Percentiles rank a stretch among this genome's conserved stretches.
phyloP scores from a whole-genome alignment of 345 rosid species.

The Passiflora organensis region DNA sequence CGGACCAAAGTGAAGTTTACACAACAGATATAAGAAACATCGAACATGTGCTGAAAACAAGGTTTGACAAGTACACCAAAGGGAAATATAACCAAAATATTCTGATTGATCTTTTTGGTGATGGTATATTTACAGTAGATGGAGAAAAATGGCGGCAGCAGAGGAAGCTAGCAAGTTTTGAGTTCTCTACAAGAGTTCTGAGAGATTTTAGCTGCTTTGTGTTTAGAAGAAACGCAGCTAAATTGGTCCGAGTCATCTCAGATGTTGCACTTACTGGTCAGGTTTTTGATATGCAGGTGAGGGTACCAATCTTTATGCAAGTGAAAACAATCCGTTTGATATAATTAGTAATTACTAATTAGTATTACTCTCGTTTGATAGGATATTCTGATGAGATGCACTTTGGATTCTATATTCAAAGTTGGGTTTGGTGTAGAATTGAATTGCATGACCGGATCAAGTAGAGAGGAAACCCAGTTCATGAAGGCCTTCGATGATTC shows the following conservation, averaged over 20 bases:
- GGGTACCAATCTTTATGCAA: slow-evolving; percentile 5
- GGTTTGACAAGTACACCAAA: slow-evolving; percentile 47
- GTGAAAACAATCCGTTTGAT: background rate
- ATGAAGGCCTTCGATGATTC: slow-evolving; percentile 73
- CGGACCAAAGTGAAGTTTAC: slow-evolving; percentile 36
- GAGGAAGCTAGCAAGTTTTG: slow-evolving; percentile 69
- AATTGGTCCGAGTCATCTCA: slow-evolving; percentile 33
- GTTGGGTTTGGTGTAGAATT: slow-evolving; percentile 76
- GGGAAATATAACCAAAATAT: slow-evolving; percentile 32
- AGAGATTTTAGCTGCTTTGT: slow-evolving; percentile 65
- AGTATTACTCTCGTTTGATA: slow-evolving; percentile 9
- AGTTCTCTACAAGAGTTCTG: slow-evolving; percentile 65
- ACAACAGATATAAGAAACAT: slow-evolving; percentile 59
- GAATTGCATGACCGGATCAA: slow-evolving; percentile 52
- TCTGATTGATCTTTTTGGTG: slow-evolving; percentile 47
- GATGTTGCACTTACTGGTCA: slow-evolving; percentile 24
- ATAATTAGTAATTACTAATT: no score
- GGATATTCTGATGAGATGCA: slow-evolving; percentile 62
- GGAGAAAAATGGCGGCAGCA: slow-evolving; percentile 84
- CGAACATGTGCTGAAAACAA: slow-evolving; percentile 54
- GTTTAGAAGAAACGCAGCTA: slow-evolving; percentile 49
- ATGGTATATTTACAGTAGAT: slow-evolving; percentile 73
- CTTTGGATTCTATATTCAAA: slow-evolving; percentile 71
- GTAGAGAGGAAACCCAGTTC: slow-evolving; percentile 36
- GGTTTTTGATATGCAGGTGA: slow-evolving; percentile 65